Evolutionary conservation across 176 grass and related monocot genomes (phyloP), one percentile per base, ranked within the genome.

Genomic region (Aegilops bicornis): DNA sequence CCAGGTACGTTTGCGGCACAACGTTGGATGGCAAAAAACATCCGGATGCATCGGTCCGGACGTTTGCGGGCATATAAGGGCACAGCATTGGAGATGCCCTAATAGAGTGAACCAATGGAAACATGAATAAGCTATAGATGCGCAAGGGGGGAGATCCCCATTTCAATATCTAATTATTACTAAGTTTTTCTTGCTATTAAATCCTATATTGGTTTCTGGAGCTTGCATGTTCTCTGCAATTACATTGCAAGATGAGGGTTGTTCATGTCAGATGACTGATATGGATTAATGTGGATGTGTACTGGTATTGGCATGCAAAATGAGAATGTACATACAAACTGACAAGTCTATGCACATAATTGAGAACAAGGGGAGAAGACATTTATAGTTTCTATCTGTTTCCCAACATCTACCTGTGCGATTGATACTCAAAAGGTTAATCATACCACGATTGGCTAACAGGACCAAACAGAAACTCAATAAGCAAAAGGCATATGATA

Each of bases 281-380:
- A 80, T 39, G 37, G 33, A 76, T 35, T 69, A 69, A 17, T 81
- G 30, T 68, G 61, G 54, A 2, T 58, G 54, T 58, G 19, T 58
- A 22, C 61, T 69, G 35, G 75, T 82, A 78, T 22, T 33, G 19
- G 35, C 23, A 54, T 85, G 31, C 52, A 40, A 54, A 29, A 42
- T 52, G 30, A 69, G 73, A 86, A 86, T 71, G 50, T 39, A 31
- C 64, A 72, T 52, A 84, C 9, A 42, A 42, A 77, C 6, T 83
- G 31, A 73, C 8, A 47, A 73, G 71, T 73, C 40, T 4, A 47
- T 74, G 39, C 71, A 74, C 71, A 39, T 22, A 40, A 71, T 19
- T 36, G 10, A 39, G 68, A 71, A 39, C 16, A 64, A 37, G 4
- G 13, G 29, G 33, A 27, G 67, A 27, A n/a, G 37, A 68, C 16